A percentile compares a stretch with the other conserved stretches of the same genome.
Conservation (phyloP, 192 early-diverging fungal species). For the Coemansia sp. region DNA sequence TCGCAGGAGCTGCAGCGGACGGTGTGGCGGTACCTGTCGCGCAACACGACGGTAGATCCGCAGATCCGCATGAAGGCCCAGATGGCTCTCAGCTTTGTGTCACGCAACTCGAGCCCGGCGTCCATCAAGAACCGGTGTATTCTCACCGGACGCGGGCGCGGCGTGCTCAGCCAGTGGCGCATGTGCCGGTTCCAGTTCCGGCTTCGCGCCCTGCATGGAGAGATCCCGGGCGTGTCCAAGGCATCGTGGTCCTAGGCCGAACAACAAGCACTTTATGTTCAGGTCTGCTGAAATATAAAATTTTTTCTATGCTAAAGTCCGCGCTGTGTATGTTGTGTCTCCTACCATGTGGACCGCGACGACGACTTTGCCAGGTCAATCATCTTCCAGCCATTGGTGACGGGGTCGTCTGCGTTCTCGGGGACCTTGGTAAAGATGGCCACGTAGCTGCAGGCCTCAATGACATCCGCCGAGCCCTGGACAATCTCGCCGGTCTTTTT, state of each 20-base stretch:
- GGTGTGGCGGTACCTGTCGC: slow-evolving; percentile 68
- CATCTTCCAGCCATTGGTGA: slow-evolving; percentile 88
- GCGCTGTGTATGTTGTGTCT: not conserved
- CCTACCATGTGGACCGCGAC: slow-evolving; percentile 48
- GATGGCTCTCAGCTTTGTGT: slow-evolving; percentile 61
- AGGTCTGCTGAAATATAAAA: not conserved
- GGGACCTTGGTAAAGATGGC: slow-evolving; percentile 88
- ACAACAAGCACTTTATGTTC: not conserved
- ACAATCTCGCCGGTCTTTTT: slow-evolving; percentile 75
- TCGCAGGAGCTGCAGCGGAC: slow-evolving; percentile 65
- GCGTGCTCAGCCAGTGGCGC: slow-evolving; percentile 68
- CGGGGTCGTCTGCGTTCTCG: slow-evolving; percentile 67
- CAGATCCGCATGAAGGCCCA: slow-evolving; percentile 74
- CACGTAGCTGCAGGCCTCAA: slow-evolving; percentile 82
- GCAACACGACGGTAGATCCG: slow-evolving; percentile 67
- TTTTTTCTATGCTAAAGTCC: not conserved
- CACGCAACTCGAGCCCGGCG: slow-evolving; percentile 57
- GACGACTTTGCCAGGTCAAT: slow-evolving; percentile 82
- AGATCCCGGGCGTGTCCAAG: slow-evolving; percentile 75
- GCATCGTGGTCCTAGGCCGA: slow-evolving; percentile 67
- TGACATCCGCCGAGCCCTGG: slow-evolving; percentile 80
- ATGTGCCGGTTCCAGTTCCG: slow-evolving; percentile 77
- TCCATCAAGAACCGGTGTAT: slow-evolving; percentile 69
- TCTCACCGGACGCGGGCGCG: slow-evolving; percentile 68
- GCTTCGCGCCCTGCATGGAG: slow-evolving; percentile 68